Evolutionary conservation across 2,329 filamentous ascomycete genomes (phyloP), one percentile per base, ranked within the genome.

Genomic region (Geoglossum cookeanum): DNA sequence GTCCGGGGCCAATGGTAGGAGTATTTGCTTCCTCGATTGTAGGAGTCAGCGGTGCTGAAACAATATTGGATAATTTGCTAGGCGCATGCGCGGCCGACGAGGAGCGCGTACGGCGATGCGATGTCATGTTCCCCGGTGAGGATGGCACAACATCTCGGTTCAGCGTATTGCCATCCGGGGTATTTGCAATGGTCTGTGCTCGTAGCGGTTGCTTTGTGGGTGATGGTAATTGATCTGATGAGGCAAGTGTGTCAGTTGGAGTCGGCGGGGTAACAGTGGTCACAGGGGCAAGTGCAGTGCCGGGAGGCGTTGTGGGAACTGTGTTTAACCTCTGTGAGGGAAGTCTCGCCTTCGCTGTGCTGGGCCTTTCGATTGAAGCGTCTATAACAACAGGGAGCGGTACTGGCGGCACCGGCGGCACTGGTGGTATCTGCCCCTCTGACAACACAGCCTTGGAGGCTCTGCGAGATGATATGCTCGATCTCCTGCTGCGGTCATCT

Each of bases 1-100:
- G 71, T 44, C 68, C 66, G 33, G 59, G 42, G 42, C 60, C 56
- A 54, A 68, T 64, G 62, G 74, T 60, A 7, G 49, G n/a, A 6
- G 49, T 53, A 60, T 69, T 69, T 3, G 69, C 65, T 63, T 83
- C 83, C 68, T 96, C 90, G 42, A 80, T 75, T 0, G 83, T 85
- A 6, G 89, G 87, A 2, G 89, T 86, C 56, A 92, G 73, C 15
- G 67, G 65, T 60, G 78, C 80, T 57, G 78, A 76, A 61, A 82
- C 82, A 55, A 82, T 81, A 61, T 79, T 89, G 35, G 90, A 94
- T 42, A 96, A 77, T 71, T 94, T 96, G 76, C 89, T 96, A 35
- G 89, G 90, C 48, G 77, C 77, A 61, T 81, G 60, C n/a, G 62
- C 59, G 30, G 57, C 51, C 51, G 58, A 56, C 27, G 75, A 72